Conservation (phyloP, 495 filamentous ascomycete genomes). For the Penicillium egyptiacum region DNA sequence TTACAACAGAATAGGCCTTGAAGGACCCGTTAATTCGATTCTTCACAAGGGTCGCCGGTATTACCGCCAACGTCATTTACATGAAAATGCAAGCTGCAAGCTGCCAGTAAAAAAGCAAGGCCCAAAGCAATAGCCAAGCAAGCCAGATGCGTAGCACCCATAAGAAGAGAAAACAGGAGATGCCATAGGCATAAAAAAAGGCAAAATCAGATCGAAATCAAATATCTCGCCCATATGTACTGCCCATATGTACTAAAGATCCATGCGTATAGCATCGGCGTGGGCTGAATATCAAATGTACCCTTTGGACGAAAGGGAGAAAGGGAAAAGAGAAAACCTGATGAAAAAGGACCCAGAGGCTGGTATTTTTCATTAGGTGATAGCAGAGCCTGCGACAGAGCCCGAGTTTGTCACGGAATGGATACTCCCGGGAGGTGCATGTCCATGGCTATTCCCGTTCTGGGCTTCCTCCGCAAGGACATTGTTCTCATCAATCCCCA, state of each 20-base stretch:
- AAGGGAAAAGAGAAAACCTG: not conserved
- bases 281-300: constrained; percentile 4
- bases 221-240: constrained; percentile 23
- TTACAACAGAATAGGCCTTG: not conserved
- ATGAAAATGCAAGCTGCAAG: constrained; percentile 9
- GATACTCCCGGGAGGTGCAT: constrained; percentile 34
- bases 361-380: constrained; percentile 16
- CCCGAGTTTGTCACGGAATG: constrained; percentile 41
- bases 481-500: constrained; percentile 21
- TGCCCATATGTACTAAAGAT: constrained; percentile 24
- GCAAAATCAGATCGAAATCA: constrained; percentile 2
- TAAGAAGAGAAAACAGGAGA: constrained; percentile 4
- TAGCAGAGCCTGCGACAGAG: constrained; percentile 34
- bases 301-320: not conserved
- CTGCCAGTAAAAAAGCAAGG: constrained; percentile 1
- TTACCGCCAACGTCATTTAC: constrained; percentile 4
- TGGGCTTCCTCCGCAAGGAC: constrained; percentile 10
- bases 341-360: constrained; percentile 7
- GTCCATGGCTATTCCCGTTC: constrained; percentile 29
- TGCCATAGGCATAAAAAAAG: not conserved
- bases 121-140: not conserved
- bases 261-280: not conserved
- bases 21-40: not conserved
- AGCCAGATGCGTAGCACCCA: constrained; percentile 10
- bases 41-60: not conserved